These are phyloP conservation scores for Collybia sordida DNA, from an alignment of 768 basidiomycete species.

Conservation along the genomic window DNA sequence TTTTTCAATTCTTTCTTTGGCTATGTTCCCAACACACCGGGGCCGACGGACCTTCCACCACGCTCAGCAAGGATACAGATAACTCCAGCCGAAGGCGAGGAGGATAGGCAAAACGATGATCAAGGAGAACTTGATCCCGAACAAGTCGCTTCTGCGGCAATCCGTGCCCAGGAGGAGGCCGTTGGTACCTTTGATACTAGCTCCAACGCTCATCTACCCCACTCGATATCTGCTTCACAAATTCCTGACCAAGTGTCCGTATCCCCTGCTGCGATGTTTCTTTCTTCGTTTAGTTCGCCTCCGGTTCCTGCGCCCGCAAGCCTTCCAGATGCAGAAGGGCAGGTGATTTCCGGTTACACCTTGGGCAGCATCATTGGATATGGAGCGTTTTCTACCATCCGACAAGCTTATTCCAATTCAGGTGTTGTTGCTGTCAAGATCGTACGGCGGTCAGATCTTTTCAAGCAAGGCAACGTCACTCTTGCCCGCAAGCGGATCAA, in stretches of 20 bases:
- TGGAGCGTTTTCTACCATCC: constrained; percentile 81
- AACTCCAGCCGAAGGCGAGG: neutral
- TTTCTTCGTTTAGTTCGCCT: constrained; percentile 57
- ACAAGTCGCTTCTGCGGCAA: constrained; percentile 19
- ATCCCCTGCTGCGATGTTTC: constrained; percentile 76
- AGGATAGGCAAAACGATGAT: constrained; percentile 3
- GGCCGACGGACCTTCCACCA: neutral
- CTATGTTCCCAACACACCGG: neutral
- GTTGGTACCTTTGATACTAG: neutral
- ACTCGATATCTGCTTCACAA: constrained; percentile 10
- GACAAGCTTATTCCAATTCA: constrained; percentile 62
- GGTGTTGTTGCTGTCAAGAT: constrained; percentile 86
- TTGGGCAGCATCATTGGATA: constrained; percentile 76
- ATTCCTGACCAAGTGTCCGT: constrained; percentile 22
- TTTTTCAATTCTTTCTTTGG: neutral
- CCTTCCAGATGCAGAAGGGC: constrained; percentile 66
- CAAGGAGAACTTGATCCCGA: constrained; percentile 19
- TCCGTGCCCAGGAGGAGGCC: constrained; percentile 9
- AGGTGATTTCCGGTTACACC: constrained; percentile 66
- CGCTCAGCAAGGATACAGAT: constrained; percentile 5
- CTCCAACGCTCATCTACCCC: neutral
- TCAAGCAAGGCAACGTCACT: constrained; percentile 48
- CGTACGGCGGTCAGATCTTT: constrained; percentile 58
- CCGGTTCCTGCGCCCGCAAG: constrained; percentile 24
- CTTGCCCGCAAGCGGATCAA: constrained; percentile 56